Evolutionary conservation across 2,329 filamentous ascomycete species (phyloP).

Genomic region (Macrophomina tecta): DNA sequence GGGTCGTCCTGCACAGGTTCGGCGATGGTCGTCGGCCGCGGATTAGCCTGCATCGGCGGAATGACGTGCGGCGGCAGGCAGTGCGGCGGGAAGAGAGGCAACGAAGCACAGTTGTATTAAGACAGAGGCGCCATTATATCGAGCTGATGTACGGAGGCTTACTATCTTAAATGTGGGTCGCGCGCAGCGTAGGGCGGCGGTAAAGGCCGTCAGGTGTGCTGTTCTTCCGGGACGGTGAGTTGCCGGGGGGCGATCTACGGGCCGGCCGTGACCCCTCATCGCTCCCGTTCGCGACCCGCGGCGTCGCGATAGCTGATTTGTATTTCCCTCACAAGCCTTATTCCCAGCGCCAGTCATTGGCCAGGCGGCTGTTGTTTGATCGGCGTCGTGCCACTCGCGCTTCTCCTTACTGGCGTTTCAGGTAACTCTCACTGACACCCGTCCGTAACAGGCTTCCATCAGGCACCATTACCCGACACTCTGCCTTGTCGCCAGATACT

Average conservation of each 20-base stretch:
- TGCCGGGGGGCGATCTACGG: constrained; percentile 12
- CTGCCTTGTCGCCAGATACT: too few relatives aligned
- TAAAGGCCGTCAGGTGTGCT: background rate
- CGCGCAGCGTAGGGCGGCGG: background rate
- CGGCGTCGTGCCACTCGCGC: background rate
- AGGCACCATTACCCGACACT: background rate
- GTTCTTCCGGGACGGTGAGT: constrained; percentile 1
- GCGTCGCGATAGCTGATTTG: background rate
- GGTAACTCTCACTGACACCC: background rate
- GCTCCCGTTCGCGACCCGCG: background rate
- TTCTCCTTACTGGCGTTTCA: background rate
- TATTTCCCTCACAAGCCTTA: background rate
- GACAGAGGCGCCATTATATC: too few relatives aligned
- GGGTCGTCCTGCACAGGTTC: too few relatives aligned
- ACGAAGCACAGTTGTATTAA: too few relatives aligned
- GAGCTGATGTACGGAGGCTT: too few relatives aligned
- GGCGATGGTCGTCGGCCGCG: too few relatives aligned
- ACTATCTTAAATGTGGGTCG: too few relatives aligned
- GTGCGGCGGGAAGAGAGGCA: too few relatives aligned
- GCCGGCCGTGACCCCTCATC: background rate
- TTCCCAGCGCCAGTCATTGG: background rate
- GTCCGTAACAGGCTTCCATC: background rate
- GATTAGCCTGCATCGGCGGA: too few relatives aligned
- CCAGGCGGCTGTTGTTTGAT: constrained; percentile 1
- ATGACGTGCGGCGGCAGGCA: too few relatives aligned